Base-by-base conservation (phyloP, 768 basidiomycete species). In the Tylopilus rubrobrunneus region DNA sequence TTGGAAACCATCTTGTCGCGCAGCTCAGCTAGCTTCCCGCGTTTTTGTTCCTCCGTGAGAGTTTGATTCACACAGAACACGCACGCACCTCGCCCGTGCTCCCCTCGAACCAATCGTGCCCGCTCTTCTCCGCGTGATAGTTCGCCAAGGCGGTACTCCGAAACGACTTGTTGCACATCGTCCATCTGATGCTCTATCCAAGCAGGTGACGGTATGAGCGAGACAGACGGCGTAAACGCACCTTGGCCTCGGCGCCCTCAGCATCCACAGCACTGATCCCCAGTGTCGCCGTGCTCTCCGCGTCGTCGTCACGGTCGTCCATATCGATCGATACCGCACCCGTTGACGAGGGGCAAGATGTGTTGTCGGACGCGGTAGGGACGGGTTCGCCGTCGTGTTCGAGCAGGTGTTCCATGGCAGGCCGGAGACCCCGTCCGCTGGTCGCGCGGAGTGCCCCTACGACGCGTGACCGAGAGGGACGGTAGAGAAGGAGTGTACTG, bases 41-140 rank as follows among this genome's bases (percentile, higher is more conserved):
- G 81, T 77, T 86, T 96, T 71, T 98, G 93, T 63, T 95, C 93
- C 71, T 98, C 94, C 0, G 95, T 98, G 48, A 99, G 70, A 0
- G 96, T 94, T 67, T 92, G 34, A 7, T 7, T 34, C 34, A 14
- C 34, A 8, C 36, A n/a, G 17, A 4, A 4, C 10, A 19, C 47
- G 12, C 25, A 45, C 48, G 47, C 45, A 91, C 93, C 79, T 98
- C 96, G 64, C 98, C 94, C 0, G 85, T 90, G 2, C 89, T 93
- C 65, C 98, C 96, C 67, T 97, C 95, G 58, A 98, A 98, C 60
- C 94, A 86, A 69, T 92, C 86, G 67, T 99, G 96, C 0, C 96
- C 96, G 60, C 85, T 90, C 76, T 93, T 93, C 71, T 95, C 92
- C 0, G 93, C 95, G 63, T 97, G 95, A 70, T 84, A 96, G 60